Conservation (phyloP, 805 yeast genomes). For the Trichomonascus vanleenenianus region DNA sequence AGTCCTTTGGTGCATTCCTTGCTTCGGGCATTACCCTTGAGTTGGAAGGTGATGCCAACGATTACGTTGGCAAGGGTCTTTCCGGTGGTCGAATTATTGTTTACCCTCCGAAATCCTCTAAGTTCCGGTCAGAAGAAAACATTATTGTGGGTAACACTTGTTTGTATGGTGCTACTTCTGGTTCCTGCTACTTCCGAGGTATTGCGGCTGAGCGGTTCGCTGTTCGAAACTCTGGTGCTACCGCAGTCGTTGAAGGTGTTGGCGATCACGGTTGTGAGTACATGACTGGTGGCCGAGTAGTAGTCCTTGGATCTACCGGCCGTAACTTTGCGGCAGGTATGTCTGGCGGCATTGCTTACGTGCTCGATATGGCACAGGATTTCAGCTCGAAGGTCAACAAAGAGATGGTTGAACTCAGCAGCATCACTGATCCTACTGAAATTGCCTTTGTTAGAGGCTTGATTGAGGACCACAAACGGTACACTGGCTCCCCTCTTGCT, state of each 20-base stretch:
- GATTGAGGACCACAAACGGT: slow-evolving; percentile 91
- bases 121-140: slow-evolving; percentile 91
- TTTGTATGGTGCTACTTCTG: slow-evolving; percentile 95
- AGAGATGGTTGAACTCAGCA: slow-evolving; percentile 73
- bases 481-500: slow-evolving; percentile 89
- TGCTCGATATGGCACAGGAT: slow-evolving; percentile 90
- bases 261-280: slow-evolving; percentile 99
- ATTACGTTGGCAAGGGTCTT: slow-evolving; percentile 94
- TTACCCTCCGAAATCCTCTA: slow-evolving; percentile 80
- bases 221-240: slow-evolving; percentile 97
- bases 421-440: slow-evolving; percentile 78
- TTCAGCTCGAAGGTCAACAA: slow-evolving; percentile 69
- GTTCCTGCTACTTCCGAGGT: slow-evolving; percentile 90
- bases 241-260: slow-evolving; percentile 91
- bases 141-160: slow-evolving; percentile 96
- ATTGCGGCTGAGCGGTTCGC: slow-evolving; percentile 98
- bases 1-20: slow-evolving; percentile 95
- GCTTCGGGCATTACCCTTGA: slow-evolving; percentile 94
- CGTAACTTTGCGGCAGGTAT: slow-evolving; percentile 95
- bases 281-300: slow-evolving; percentile 98
- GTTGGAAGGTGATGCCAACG: slow-evolving; percentile 95
- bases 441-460: slow-evolving; percentile 89
- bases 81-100: slow-evolving; percentile 92
- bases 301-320: slow-evolving; percentile 85
- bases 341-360: slow-evolving; percentile 99